These are phyloP conservation scores for Epithemia pelagica DNA, from an alignment of 108 stramenopile species.

Conservation along the genomic window DNA sequence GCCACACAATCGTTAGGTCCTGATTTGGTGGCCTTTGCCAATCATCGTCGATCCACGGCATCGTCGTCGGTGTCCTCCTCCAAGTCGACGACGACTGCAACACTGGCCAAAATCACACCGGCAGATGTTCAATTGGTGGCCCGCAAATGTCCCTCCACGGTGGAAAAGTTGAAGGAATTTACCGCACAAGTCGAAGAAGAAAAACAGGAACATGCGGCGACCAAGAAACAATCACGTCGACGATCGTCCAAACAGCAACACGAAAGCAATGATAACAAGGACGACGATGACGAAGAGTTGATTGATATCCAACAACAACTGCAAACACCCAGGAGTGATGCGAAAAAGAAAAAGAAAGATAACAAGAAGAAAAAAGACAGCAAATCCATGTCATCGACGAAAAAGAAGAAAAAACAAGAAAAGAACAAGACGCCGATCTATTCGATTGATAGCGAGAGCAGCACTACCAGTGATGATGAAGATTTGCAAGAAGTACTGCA, in stretches of 20 bases:
- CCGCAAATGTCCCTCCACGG: slow-evolving; percentile 23
- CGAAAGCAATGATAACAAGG: background rate
- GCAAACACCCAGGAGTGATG: background rate
- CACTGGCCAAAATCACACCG: background rate
- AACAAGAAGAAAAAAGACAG: background rate
- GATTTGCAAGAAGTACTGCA: background rate
- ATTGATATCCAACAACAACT: too few relatives aligned
- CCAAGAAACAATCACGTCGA: background rate
- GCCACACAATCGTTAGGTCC: slow-evolving; percentile 32
- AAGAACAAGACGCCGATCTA: background rate
- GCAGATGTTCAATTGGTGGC: slow-evolving; percentile 40
- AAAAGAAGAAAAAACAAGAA: background rate
- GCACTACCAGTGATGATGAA: background rate
- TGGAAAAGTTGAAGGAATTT: slow-evolving; percentile 2
- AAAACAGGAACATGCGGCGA: too few relatives aligned
- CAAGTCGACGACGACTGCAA: background rate
- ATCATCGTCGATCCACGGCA: slow-evolving; percentile 22
- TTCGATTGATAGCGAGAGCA: background rate
- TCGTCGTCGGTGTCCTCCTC: too few relatives aligned
- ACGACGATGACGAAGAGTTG: background rate
- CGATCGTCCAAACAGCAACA: background rate
- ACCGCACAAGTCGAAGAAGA: background rate
- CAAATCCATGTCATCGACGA: background rate
- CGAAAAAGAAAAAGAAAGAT: background rate
- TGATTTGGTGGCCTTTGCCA: slow-evolving; percentile 31